Evolutionary conservation across 1,284 basidiomycete genomes (phyloP).

Genomic region (Pterula multifida): DNA sequence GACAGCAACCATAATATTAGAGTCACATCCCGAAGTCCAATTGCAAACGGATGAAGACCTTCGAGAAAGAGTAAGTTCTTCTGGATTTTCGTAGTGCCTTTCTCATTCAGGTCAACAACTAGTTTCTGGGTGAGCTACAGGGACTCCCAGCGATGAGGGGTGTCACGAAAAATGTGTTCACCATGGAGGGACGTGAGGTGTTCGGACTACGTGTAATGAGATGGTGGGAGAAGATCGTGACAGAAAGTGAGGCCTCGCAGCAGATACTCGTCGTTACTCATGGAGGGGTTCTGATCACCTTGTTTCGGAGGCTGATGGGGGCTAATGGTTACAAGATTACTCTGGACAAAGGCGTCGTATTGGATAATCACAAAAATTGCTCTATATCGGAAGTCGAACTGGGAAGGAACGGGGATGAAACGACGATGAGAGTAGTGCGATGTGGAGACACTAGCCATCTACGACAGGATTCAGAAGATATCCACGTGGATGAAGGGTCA

Average conservation of each 20-base stretch:
- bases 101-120: conserved; percentile 5
- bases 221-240: conserved; percentile 50
- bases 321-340: conserved; percentile 22
- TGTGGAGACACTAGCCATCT: conserved; percentile 50
- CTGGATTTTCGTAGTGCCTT: not conserved
- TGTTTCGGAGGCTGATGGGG: conserved; percentile 33
- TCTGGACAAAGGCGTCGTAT: conserved; percentile 22
- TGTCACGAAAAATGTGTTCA: conserved; percentile 12
- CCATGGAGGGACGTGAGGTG: conserved; percentile 24
- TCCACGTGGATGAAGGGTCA: conserved; percentile 33
- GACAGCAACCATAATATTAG: conserved; percentile 55
- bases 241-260: conserved; percentile 19
- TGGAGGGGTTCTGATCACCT: conserved; percentile 28
- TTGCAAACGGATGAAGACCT: conserved; percentile 34
- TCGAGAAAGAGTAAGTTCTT: conserved; percentile 42
- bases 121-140: conserved; percentile 58
- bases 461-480: conserved; percentile 21
- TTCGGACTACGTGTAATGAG: conserved; percentile 34
- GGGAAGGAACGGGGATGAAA: conserved; percentile 14
- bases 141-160: conserved; percentile 29
- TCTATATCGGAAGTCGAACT: conserved; percentile 51
- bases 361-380: conserved; percentile 41
- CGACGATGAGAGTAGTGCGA: conserved; percentile 32
- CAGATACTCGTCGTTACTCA: conserved; percentile 54
- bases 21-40: conserved; percentile 32